phyloP scores from a whole-genome alignment of 805 yeast genomes.

The Ogataea saltuana region DNA sequence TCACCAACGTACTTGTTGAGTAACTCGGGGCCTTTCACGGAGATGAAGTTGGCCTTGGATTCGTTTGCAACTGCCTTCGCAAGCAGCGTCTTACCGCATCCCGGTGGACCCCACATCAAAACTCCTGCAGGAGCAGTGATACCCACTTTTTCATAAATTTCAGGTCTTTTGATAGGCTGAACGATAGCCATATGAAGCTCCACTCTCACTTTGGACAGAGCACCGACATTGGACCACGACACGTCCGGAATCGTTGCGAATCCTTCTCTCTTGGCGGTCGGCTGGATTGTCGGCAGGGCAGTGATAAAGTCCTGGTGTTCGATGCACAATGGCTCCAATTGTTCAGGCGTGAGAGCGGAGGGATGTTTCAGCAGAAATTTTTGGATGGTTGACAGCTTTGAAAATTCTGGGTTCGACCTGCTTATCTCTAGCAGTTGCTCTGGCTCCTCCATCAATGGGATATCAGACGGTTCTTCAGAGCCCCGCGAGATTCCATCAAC shows the following conservation, averaged over 20 bases:
- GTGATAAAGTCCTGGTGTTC: slow-evolving; percentile 75
- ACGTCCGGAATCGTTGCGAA: slow-evolving; percentile 98
- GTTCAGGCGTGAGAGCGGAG: slow-evolving; percentile 71
- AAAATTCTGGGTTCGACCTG: slow-evolving; percentile 9
- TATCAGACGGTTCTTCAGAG: background rate
- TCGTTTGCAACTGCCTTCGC: slow-evolving; percentile 99
- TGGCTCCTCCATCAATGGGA: background rate
- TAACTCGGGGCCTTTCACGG: slow-evolving; percentile 94
- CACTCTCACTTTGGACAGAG: slow-evolving; percentile 73
- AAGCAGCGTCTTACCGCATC: slow-evolving; percentile 94
- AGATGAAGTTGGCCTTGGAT: slow-evolving; percentile 92
- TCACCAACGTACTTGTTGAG: slow-evolving; percentile 96
- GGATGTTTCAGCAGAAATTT: slow-evolving; percentile 75
- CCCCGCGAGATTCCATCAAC: no score
- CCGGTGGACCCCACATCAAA: slow-evolving; percentile 98
- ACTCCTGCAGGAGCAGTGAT: slow-evolving; percentile 97
- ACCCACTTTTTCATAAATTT: slow-evolving; percentile 84
- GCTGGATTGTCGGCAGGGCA: slow-evolving; percentile 92
- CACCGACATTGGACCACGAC: slow-evolving; percentile 94
- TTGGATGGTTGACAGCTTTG: slow-evolving; percentile 59
- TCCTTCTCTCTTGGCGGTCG: slow-evolving; percentile 97
- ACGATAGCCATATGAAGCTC: slow-evolving; percentile 97
- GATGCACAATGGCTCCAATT: slow-evolving; percentile 74
- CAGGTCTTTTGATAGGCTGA: slow-evolving; percentile 93
- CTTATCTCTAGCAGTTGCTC: slow-evolving; percentile 5